Conservation (phyloP, 2,329 filamentous ascomycete genomes). For the Acephala macrosclerotiorum region DNA sequence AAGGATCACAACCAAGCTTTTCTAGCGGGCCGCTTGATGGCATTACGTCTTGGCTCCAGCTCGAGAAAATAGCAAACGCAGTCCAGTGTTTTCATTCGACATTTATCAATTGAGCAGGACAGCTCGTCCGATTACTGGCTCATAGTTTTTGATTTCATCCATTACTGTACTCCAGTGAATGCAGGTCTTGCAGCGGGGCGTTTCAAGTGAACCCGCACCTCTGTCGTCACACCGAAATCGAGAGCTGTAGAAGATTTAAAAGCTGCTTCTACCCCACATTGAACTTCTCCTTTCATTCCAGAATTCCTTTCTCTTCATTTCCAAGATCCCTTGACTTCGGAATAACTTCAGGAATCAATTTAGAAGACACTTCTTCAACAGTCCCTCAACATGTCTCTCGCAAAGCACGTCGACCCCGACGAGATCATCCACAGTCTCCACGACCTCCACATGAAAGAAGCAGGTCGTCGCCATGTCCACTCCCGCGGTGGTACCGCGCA, state of each 20-base stretch:
- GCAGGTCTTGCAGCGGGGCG: not conserved
- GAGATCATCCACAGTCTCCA: conserved; percentile 62
- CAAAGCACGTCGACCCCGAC: conserved; percentile 61
- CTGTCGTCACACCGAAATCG: conserved; percentile 22
- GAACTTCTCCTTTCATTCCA: not conserved
- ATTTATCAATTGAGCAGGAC: not conserved
- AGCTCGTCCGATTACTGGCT: not conserved
- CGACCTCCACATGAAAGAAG: conserved; percentile 49
- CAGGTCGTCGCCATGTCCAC: conserved; percentile 46
- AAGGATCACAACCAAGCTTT: conserved; percentile 21
- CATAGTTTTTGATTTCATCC: no score
- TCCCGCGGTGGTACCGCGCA: conserved; percentile 54
- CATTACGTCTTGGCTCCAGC: conserved; percentile 25
- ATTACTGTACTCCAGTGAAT: conserved; percentile 7
- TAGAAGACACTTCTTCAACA: no score
- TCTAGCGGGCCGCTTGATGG: conserved; percentile 6
- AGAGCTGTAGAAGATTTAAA: not conserved
- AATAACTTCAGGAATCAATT: not conserved
- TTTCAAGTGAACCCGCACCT: not conserved
- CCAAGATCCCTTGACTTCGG: not conserved
- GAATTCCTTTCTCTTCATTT: no score
- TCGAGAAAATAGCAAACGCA: not conserved
- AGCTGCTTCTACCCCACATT: not conserved
- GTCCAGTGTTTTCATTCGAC: not conserved
- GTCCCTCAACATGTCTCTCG: conserved; percentile 58